Base-by-base conservation (phyloP, 2,329 filamentous ascomycete genomes). In the Fusarium vanettenii region DNA sequence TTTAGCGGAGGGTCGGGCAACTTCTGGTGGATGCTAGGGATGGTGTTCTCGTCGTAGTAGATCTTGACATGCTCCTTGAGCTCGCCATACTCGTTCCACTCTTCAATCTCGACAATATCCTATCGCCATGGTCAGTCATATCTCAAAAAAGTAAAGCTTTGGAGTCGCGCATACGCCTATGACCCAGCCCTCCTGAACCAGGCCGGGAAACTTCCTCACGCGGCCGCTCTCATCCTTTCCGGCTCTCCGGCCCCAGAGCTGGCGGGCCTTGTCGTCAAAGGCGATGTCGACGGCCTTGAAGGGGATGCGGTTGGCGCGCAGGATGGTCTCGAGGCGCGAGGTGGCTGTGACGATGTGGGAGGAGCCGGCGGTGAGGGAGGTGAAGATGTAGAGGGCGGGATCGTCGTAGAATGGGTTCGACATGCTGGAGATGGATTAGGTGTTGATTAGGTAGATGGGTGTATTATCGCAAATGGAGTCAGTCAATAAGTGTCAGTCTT, bases 1-100 rank as follows among this genome's bases (percentile, higher is more conserved):
- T 78, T 79, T 41, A 79, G 60, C 25, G 64, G 75, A 39, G 76
- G 76, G 13, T 85, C 83, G 52, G 86, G 85, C 18, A 87, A 86
- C 62, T 87, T 86, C 76, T 89, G 82, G 85, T 86, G 81, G 84
- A 89, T 87, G 81, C 86, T 81, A 37, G 89, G 88, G 76, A 90
- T 89, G 59, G 89, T 91, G 78, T 85, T 86, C 76, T 91, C 89
- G 84, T 92, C 90, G 81, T 89, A 89, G 84, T 89, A 90, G 76
- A 93, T 90, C 70, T 88, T 91, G 78, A 98, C 91, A 79, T 96
- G 93, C 84, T 96, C 91, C 83, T 95, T 95, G 71, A 99, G 90
- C 85, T 98, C 96, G 84, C 95, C 95, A 84, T 97, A 98, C 83
- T 99, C 97, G 86, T 99, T 99, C 97, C 96, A 98, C 82, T 99